Percentiles rank a stretch among this genome's conserved stretches.
Conservation (phyloP, 1,139 yeast species). For the Nakaseomyces uthaithaninus region DNA sequence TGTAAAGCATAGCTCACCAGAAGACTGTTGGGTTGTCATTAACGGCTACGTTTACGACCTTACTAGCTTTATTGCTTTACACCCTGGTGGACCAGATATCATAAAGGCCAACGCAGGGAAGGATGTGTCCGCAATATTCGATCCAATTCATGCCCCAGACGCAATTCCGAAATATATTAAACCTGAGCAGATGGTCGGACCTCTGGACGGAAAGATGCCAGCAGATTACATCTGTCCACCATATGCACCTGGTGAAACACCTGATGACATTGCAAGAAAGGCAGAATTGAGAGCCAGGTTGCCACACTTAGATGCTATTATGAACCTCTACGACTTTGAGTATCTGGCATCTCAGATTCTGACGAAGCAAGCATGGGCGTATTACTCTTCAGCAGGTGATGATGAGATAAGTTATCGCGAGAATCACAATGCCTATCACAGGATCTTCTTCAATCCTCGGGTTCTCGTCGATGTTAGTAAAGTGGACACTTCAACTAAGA, state of each 20-base stretch:
- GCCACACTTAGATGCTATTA: constrained; percentile 33
- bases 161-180: constrained; percentile 51
- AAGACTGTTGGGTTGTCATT: constrained; percentile 84
- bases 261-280: constrained; percentile 52
- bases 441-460: constrained; percentile 77
- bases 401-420: constrained; percentile 86
- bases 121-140: constrained; percentile 83
- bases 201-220: constrained; percentile 30
- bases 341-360: constrained; percentile 70
- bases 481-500: constrained; percentile 47
- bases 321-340: constrained; percentile 47
- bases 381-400: constrained; percentile 85
- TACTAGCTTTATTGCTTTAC: constrained; percentile 66
- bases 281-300: constrained; percentile 38
- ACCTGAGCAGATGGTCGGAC: constrained; percentile 41
- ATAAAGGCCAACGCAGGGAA: constrained; percentile 76
- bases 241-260: constrained; percentile 33
- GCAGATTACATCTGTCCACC: constrained; percentile 24
- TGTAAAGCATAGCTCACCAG: constrained; percentile 50
- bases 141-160: constrained; percentile 79
- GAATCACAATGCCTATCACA: constrained; percentile 80
- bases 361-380: constrained; percentile 80
- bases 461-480: constrained; percentile 55
- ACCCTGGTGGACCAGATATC: constrained; percentile 83
- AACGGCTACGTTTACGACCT: constrained; percentile 79